Evolutionary conservation across 2,329 filamentous ascomycete genomes (phyloP).

Genomic region (Simplicillium sp.): DNA sequence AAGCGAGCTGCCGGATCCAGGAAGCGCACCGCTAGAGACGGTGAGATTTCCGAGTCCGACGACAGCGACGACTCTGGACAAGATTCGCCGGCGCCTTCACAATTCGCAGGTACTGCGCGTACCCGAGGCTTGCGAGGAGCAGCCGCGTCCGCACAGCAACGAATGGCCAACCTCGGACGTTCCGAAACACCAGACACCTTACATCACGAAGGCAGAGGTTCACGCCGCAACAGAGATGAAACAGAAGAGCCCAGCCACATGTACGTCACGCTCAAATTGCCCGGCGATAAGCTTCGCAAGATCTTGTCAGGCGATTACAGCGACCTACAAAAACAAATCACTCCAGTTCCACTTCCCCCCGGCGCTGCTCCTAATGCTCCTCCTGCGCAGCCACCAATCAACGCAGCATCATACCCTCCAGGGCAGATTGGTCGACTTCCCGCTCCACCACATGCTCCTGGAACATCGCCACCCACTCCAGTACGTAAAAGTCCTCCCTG

Average conservation of each 20-base stretch:
- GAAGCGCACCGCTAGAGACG: constrained; percentile 46
- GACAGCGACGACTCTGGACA: constrained; percentile 82
- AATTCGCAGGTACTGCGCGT: constrained; percentile 68
- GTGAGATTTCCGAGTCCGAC: constrained; percentile 77
- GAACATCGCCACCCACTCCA: constrained; percentile 43
- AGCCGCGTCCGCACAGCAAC: constrained; percentile 75
- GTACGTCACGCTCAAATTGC: constrained; percentile 67
- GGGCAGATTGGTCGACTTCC: constrained; percentile 58
- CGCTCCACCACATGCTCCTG: constrained; percentile 51
- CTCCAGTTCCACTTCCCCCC: constrained; percentile 19
- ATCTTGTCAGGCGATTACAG: constrained; percentile 46
- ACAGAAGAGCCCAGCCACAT: constrained; percentile 64
- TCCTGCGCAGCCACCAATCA: constrained; percentile 23
- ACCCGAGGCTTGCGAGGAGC: constrained; percentile 85
- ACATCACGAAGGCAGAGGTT: constrained; percentile 64
- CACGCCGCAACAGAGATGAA: constrained; percentile 62
- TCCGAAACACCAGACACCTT: constrained; percentile 85
- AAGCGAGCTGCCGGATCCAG: constrained; percentile 61
- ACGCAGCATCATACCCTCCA: constrained; percentile 27
- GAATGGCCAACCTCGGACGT: constrained; percentile 72
- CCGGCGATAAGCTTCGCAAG: constrained; percentile 61
- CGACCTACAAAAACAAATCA: constrained; percentile 27
- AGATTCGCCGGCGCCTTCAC: constrained; percentile 74
- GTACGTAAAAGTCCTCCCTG: constrained; percentile 44
- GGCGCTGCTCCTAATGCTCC: constrained; percentile 24